These are phyloP conservation scores for Nicotiana undulata DNA, from an alignment of 257 asterid genomes.

Conservation along the genomic window DNA sequence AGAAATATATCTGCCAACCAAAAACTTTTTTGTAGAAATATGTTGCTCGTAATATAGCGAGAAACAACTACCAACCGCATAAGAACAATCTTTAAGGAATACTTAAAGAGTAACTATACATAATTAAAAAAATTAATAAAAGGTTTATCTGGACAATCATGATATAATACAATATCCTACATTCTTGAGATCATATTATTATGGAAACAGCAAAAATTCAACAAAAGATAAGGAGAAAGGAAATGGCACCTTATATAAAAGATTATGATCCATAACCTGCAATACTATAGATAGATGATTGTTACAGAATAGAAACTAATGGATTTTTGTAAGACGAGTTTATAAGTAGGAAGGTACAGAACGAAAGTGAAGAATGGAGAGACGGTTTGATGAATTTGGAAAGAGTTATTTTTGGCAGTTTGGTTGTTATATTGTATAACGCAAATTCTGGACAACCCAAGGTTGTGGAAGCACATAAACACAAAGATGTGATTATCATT, in stretches of 20 bases:
- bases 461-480: constrained; percentile 7
- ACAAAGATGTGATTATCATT: background rate
- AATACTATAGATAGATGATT: background rate
- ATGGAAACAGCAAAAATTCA: background rate
- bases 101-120: background rate
- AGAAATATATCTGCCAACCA: background rate
- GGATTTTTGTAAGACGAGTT: background rate
- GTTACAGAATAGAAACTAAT: background rate
- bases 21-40: background rate
- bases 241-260: background rate
- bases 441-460: background rate
- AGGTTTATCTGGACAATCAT: background rate
- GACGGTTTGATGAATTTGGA: background rate
- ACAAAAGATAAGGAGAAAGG: background rate
- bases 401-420: constrained; percentile 4
- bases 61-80: background rate
- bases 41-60: background rate
- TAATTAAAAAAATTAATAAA: background rate
- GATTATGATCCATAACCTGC: background rate
- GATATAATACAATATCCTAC: background rate
- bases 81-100: background rate
- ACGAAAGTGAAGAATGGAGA: background rate
- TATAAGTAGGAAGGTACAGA: background rate
- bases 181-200: background rate
- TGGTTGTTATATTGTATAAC: background rate